Base-by-base conservation (phyloP, 805 yeast species). In the Zygosaccharomyces bailii region DNA sequence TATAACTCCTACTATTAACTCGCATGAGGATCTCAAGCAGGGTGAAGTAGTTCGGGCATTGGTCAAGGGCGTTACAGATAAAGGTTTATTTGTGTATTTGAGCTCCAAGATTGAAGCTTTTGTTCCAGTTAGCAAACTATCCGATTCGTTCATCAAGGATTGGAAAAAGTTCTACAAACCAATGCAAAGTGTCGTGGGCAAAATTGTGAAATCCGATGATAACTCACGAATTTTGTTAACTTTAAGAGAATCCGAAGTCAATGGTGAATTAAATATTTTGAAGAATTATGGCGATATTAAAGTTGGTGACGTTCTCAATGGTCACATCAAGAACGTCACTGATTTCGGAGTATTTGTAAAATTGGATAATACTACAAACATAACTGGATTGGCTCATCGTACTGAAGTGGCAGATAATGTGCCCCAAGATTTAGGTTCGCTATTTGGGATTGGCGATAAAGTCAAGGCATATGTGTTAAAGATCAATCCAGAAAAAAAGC, bases 281-380 rank as follows among this genome's bases (percentile, higher is more conserved):
- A 84, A 83, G 62, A 69, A 70, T 42, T 81, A 84, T 53, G 81
- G 75, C 34, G 93, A 86, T 45, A 71, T 91, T 44, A 67, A 77
- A 45, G 80, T 74, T 41, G 95, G 86, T 44, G 86, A 83, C 20
- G 68, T 82, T 23, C 79, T 71, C 54, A 91, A 84, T 59, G 99
- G 96, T 61, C 68, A 81, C 2, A 83, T 91, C 34, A 82, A 78
- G 60, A 77, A 77, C 49, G 86, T 82, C 18, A 81, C 89, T 25
- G 95, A 86, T 37, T 91, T 82, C 61, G 99, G 99, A 70, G 96
- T 88, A 2, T 91, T 91, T 60, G 84, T 91, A 41, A 82, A 79
- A 50, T 71, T 91, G 43, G 89, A 83, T 53, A 86, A 84, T 35
- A 82, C 93, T 32, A 68, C 78, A 43, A 79, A 79, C 56, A 73